phyloP scores from a whole-genome alignment of 495 filamentous ascomycete species.

The Hypoxylon subgilvum region DNA sequence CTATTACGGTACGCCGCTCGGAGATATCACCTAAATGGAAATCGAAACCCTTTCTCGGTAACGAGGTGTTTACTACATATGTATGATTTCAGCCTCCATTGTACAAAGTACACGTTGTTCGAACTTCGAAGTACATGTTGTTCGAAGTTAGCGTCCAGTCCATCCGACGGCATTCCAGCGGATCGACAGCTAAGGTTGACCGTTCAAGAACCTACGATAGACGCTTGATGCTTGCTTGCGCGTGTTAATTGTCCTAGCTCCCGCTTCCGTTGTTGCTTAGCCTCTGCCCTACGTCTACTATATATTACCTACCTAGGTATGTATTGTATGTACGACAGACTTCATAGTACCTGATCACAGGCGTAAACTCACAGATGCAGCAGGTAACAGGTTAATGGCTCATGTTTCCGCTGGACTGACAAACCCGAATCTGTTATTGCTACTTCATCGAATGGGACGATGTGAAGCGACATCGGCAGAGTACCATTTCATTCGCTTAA shows the following conservation, averaged over 20 bases:
- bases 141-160: too few relatives aligned
- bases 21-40: background rate
- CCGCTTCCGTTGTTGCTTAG: slow-evolving; percentile 2
- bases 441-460: too few relatives aligned
- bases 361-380: too few relatives aligned
- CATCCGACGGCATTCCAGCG: slow-evolving; percentile 1
- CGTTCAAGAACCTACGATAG: slow-evolving; percentile 9
- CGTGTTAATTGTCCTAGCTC: slow-evolving; percentile 17
- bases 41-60: too few relatives aligned
- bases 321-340: too few relatives aligned
- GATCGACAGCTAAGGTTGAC: slow-evolving; percentile 1
- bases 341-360: too few relatives aligned
- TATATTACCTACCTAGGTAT: background rate
- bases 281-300: slow-evolving; percentile 16
- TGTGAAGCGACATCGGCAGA: too few relatives aligned
- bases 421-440: background rate
- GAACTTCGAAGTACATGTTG: too few relatives aligned
- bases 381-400: slow-evolving; percentile 15
- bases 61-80: too few relatives aligned
- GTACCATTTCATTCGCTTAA: too few relatives aligned
- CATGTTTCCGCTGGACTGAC: slow-evolving; percentile 6
- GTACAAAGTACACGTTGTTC: too few relatives aligned
- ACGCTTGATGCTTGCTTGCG: slow-evolving; percentile 8
- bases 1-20: slow-evolving; percentile 1
- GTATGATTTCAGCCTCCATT: slow-evolving; percentile 7